Base-by-base conservation (phyloP, 73 alveolate species). In the Breviolum minutum region DNA sequence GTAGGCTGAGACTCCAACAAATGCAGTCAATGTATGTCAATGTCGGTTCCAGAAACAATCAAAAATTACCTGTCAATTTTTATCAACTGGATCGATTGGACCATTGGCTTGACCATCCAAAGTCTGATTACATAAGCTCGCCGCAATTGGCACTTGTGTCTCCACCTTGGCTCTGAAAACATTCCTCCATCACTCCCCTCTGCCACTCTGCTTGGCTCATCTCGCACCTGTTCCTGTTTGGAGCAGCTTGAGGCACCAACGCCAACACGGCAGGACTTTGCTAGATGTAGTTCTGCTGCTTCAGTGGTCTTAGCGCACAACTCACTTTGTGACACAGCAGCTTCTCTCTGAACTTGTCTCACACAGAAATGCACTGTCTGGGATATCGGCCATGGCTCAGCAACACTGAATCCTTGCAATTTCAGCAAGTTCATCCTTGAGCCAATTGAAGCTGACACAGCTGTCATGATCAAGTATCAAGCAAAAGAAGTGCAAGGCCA, bases 231-330 rank as follows among this genome's bases (percentile, higher is more conserved):
- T 22, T 22, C n/a, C 83, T 16, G 40, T 30, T n/a, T 9, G 32
- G n/a, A 24, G 83, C 83, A 32, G 14, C n/a, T n/a, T 86, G 80
- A 63, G 94, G 80, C 8, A 16, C 26, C 77, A 27, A 63, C 94
- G 26, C 94, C 94, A 27, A 86, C 79, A 26, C 79, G 77, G 94
- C 94, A 86, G 40, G 94, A 86, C 63, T 63, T 86, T 86, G 94
- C 94, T 61, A 86, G 63, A 63, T 86, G 94, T 63, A 63, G 24
- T 27, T 83, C 92, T 26, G 32, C 61, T 24, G 27, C 70, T 29
- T 83, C 92, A 11, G 32, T 61, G 76, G 63, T 32, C 87, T 79
- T 29, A 12, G 87, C 64, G 8, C 22, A 10, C 54, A 73, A 3
- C 26, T 12, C 82, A 73, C 30, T 17, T 73, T 1, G 2, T 73